A percentile compares a stretch with the other conserved stretches of the same genome.
These are phyloP conservation scores for Schizochytrium sp. DNA, from an alignment of 108 stramenopile species.

Conservation along the genomic window DNA sequence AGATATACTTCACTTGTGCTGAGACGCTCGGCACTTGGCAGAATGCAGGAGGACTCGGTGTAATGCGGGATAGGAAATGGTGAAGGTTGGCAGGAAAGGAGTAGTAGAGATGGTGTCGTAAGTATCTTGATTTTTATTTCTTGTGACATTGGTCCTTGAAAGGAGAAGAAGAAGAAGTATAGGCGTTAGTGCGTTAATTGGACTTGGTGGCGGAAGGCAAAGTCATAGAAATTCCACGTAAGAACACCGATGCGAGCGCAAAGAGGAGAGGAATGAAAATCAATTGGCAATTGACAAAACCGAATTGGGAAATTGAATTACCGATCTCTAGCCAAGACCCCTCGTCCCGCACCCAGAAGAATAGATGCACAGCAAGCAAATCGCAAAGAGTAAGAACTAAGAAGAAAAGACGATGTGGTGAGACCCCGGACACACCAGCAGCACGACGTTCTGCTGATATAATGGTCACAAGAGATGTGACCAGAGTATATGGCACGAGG, in stretches of 20 bases:
- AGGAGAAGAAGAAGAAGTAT: too few species aligned
- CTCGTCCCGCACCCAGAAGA: conserved; percentile 60
- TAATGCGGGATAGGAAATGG: too few species aligned
- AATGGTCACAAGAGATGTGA: not conserved
- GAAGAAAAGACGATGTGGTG: conserved; percentile 40
- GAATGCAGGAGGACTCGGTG: too few species aligned
- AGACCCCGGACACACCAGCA: conserved; percentile 4
- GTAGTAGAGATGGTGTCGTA: too few species aligned
- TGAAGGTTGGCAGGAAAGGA: too few species aligned
- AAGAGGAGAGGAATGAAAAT: conserved; percentile 55
- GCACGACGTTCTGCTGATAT: not conserved
- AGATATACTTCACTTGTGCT: too few species aligned
- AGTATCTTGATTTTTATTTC: too few species aligned
- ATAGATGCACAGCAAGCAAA: conserved; percentile 35
- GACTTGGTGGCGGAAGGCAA: conserved; percentile 13
- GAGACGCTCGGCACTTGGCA: too few species aligned
- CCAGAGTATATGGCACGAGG: conserved; percentile 20
- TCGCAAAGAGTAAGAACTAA: conserved; percentile 35
- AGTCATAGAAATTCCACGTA: not conserved
- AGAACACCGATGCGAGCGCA: not conserved
- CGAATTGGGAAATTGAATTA: conserved; percentile 55
- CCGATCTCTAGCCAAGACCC: conserved; percentile 57
- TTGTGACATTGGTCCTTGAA: too few species aligned
- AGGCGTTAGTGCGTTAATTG: not conserved
- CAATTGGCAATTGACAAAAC: conserved; percentile 25